phyloP scores from a whole-genome alignment of 2,329 filamentous ascomycete species.

The Ascochyta fabae region DNA sequence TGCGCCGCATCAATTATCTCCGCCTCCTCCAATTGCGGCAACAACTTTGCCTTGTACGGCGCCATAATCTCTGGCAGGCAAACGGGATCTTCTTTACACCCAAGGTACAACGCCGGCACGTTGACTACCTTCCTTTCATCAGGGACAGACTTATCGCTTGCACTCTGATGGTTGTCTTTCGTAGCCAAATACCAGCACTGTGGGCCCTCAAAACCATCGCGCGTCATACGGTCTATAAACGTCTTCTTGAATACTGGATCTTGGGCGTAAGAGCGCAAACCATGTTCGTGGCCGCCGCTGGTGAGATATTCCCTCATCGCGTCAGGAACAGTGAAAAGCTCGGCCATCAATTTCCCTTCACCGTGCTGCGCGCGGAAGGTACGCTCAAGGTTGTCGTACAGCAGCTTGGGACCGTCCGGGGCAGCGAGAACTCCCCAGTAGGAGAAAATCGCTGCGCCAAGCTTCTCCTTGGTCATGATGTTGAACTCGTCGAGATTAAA shows the following conservation, averaged over 20 bases:
- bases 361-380: conserved; percentile 47
- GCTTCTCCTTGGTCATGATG: conserved; percentile 34
- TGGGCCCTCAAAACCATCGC: conserved; percentile 45
- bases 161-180: conserved; percentile 31
- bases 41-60: conserved; percentile 28
- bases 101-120: conserved; percentile 49
- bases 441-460: conserved; percentile 49
- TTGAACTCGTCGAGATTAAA: conserved; percentile 51
- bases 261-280: conserved; percentile 44
- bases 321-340: conserved; percentile 48
- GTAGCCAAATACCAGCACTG: conserved; percentile 49
- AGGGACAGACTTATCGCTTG: conserved; percentile 35
- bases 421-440: conserved; percentile 58
- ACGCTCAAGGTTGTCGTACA: conserved; percentile 50
- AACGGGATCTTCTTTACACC: conserved; percentile 43
- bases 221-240: conserved; percentile 45
- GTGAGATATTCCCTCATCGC: conserved; percentile 43
- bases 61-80: conserved; percentile 42
- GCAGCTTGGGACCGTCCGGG: conserved; percentile 48
- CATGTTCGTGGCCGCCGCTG: conserved; percentile 4
- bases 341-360: conserved; percentile 40
- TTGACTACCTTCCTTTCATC: conserved; percentile 32
- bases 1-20: conserved; percentile 44
- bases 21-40: conserved; percentile 42
- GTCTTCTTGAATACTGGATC: conserved; percentile 38